A percentile compares a stretch with the other conserved stretches of the same genome.
Conservation (phyloP, 129 eudicot species). For the Flaveria sonorensis region DNA sequence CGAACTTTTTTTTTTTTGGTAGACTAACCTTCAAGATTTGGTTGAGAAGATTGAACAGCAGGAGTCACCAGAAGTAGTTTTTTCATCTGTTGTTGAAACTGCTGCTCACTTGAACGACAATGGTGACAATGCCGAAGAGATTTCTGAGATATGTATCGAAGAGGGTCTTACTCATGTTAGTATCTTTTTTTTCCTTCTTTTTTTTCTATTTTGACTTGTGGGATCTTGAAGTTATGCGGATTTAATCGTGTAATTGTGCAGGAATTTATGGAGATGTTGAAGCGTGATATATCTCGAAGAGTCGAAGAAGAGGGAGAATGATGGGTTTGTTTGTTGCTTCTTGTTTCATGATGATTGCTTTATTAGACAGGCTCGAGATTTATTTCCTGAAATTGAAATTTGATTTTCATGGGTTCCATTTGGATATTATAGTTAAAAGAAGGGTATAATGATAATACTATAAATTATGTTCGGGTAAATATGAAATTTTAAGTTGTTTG, state of each 20-base stretch:
- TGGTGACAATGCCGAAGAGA: constrained; percentile 42
- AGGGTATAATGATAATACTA: neutral
- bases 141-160: constrained; percentile 51
- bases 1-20: neutral
- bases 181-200: neutral
- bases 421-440: neutral
- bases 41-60: constrained; percentile 58
- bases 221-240: neutral
- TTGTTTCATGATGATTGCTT: neutral
- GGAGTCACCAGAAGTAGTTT: constrained; percentile 58
- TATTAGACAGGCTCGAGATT: neutral
- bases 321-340: constrained; percentile 17
- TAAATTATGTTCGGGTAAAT: too few relatives aligned
- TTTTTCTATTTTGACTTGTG: neutral
- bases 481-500: neutral
- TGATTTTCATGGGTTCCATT: neutral
- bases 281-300: constrained; percentile 56
- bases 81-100: constrained; percentile 66
- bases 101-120: constrained; percentile 38
- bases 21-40: constrained; percentile 53
- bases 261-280: constrained; percentile 75
- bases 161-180: constrained; percentile 70
- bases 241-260: constrained; percentile 23
- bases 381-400: neutral
- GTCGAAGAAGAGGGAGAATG: constrained; percentile 40